Base-by-base conservation (phyloP, 2,329 filamentous ascomycete species). In the Cercospora berteroae region DNA sequence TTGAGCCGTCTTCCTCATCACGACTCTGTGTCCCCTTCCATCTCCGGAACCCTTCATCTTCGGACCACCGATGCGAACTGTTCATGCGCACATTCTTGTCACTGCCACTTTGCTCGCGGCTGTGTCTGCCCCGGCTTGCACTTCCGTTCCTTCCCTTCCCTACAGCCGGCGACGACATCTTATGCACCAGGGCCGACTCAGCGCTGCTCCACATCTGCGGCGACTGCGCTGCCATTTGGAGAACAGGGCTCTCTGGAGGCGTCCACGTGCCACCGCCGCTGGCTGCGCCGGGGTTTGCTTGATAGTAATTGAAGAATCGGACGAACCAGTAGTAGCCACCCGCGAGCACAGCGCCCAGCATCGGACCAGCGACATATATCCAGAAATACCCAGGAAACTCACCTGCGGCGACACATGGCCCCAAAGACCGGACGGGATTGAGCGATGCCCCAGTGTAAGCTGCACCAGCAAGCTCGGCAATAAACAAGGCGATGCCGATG, bases 361-460 rank as follows among this genome's bases (percentile, higher is more conserved):
- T 36, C 1, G 75, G 75, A 3, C 75, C 75, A n/a, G 76, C 50
- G 74, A 74, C 64, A 13, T 69, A 69, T 10, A 69, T 70, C 76
- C 76, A 76, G 65, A 76, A 75, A 61, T 77, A 77, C n/a, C 67
- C 62, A 10, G 65, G 62, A 60, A 78, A 78, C 20, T 69, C 63
- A 25, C 59, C 64, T 29, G 70, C 67, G n/a, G 76, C 74, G 12
- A 77, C 74, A 25, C 71, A 72, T 9, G 68, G 75, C 13, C 74
- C 77, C 52, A 78, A 75, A 0, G 73, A 75, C 16, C 77, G 72
- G 5, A 75, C 75, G n/a, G 77, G 77, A 66, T 78, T 78, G 10
- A 78, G 68, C 25, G 70, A 73, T 13, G 25, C 64, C 76, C 81
- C 72, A 6, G 72, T 74, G 61, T 71, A 74, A 64, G 64, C 82